Conservation (phyloP, 441 rosid species). For the Gossypium lobatum region DNA sequence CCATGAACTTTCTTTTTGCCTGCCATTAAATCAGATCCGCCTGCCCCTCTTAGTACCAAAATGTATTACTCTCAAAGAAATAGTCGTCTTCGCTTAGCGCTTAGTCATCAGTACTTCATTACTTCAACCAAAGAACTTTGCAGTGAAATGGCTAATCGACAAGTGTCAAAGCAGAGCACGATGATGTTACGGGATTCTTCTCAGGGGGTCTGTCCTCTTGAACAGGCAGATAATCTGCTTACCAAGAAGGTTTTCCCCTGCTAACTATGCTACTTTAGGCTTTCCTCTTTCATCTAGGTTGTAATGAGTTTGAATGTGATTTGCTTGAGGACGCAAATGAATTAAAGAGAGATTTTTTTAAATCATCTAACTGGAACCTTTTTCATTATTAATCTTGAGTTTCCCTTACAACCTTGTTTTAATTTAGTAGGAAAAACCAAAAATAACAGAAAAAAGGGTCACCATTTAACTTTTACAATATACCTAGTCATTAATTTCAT, state of each 20-base stretch:
- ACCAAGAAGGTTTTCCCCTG: conserved; percentile 27
- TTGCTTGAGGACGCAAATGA: neutral
- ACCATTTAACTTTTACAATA: neutral
- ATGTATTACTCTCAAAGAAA: conserved; percentile 57
- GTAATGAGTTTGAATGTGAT: neutral
- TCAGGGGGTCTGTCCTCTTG: conserved; percentile 20
- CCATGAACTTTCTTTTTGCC: neutral
- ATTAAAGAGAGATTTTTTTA: neutral
- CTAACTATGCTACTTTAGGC: conserved; percentile 5
- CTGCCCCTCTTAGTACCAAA: conserved; percentile 57
- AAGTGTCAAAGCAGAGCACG: conserved; percentile 20
- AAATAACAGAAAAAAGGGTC: neutral
- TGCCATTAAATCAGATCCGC: conserved; percentile 33
- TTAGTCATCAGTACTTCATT: conserved; percentile 29
- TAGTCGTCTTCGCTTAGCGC: conserved; percentile 39
- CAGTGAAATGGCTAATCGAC: conserved; percentile 21
- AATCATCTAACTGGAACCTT: neutral
- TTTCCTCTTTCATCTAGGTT: neutral
- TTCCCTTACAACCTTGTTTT: neutral
- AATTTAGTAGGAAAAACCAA: neutral
- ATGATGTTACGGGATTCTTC: conserved; percentile 21
- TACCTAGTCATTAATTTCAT: neutral
- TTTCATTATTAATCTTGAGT: neutral
- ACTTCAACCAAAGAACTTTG: conserved; percentile 24
- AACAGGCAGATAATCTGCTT: conserved; percentile 22